A percentile compares a stretch with the other conserved stretches of the same genome.
These are phyloP conservation scores for Lathyrus oleraceus DNA, from an alignment of 306 rosid genomes.

Conservation along the genomic window DNA sequence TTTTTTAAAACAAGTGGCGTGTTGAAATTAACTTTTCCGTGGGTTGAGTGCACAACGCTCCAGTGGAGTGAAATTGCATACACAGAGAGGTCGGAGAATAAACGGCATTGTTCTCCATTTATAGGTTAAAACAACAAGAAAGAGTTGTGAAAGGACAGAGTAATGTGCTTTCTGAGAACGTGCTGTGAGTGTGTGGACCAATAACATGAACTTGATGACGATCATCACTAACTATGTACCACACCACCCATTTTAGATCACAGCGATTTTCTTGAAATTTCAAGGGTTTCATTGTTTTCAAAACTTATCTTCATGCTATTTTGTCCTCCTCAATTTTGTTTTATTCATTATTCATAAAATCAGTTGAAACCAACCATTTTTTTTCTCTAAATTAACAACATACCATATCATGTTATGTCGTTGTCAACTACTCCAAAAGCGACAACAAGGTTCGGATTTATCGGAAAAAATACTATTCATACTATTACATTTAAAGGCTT, in stretches of 20 bases:
- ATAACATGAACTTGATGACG: constrained; percentile 20
- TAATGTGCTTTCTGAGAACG: constrained; percentile 17
- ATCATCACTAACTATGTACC: neutral
- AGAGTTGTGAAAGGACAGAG: constrained; percentile 1
- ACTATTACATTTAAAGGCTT: too few relatives aligned
- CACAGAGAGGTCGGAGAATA: neutral
- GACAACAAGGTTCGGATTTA: too few relatives aligned
- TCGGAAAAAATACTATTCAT: too few relatives aligned
- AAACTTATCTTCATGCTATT: too few relatives aligned
- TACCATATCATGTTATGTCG: too few relatives aligned
- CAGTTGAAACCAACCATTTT: too few relatives aligned
- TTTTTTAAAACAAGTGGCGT: neutral
- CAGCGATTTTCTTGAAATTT: too few relatives aligned
- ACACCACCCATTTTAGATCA: neutral
- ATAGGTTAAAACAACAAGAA: constrained; percentile 23
- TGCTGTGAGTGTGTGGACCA: constrained; percentile 22
- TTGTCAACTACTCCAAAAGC: too few relatives aligned
- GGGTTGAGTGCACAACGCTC: neutral
- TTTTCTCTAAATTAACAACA: too few relatives aligned
- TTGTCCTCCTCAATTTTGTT: too few relatives aligned
- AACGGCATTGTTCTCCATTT: constrained; percentile 31
- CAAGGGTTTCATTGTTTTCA: too few relatives aligned
- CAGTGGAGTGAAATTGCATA: neutral
- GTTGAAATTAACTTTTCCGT: neutral
- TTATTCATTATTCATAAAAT: too few relatives aligned